Percentiles rank a stretch among this genome's conserved stretches.
Evolutionary conservation across 257 asterid genomes (phyloP).

Genomic region (Solanum boliviense): DNA sequence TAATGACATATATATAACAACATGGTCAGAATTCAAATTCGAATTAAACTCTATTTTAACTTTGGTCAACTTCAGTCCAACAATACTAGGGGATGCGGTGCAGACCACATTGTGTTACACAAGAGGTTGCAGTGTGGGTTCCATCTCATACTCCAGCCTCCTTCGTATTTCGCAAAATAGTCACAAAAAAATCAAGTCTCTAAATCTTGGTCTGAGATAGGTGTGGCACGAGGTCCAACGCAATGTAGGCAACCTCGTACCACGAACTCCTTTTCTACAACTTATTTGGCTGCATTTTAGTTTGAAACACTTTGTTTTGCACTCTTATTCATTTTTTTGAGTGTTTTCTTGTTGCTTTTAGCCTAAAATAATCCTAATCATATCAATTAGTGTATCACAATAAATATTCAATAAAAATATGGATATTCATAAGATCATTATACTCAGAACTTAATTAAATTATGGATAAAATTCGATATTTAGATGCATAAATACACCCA

Average conservation of each 20-base stretch:
- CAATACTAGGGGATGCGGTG: not conserved
- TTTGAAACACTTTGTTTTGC: not conserved
- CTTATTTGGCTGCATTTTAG: not conserved
- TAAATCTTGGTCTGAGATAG: not conserved
- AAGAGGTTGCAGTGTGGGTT: not conserved
- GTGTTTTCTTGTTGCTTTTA: not conserved
- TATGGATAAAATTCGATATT: too few relatives aligned
- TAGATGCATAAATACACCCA: not conserved
- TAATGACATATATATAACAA: not conserved
- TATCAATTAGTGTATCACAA: not conserved
- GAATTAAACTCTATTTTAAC: not conserved
- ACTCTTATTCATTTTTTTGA: not conserved
- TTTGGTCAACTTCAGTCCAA: not conserved
- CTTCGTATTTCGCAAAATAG: too few relatives aligned
- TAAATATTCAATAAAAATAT: too few relatives aligned
- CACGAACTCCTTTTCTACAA: not conserved
- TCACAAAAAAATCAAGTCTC: not conserved
- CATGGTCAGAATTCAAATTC: not conserved
- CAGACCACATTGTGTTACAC: not conserved
- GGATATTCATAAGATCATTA: too few relatives aligned
- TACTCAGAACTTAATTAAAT: not conserved
- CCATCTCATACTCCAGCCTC: not conserved
- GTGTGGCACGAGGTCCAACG: not conserved
- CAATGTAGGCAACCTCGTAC: not conserved
- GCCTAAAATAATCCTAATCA: not conserved